Evolutionary conservation across 2,329 filamentous ascomycete genomes (phyloP).

Genomic region (Rutstroemia sp.): DNA sequence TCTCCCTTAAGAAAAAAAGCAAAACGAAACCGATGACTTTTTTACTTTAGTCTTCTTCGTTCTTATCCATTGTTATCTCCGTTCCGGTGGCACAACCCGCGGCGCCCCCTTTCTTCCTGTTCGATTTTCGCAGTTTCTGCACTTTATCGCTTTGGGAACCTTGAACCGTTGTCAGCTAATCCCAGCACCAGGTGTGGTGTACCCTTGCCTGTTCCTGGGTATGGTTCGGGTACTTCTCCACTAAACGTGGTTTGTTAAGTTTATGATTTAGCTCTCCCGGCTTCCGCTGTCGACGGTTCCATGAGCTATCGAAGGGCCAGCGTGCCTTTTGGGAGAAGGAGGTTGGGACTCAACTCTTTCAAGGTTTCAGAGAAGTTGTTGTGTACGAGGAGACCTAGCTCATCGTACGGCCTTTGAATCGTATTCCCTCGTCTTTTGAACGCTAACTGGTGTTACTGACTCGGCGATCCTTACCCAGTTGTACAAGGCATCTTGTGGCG

Average conservation of each 20-base stretch:
- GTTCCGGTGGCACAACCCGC: conserved; percentile 1
- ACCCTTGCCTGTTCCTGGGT: conserved; percentile 8
- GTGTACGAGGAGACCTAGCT: not conserved
- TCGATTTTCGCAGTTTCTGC: conserved; percentile 5
- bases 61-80: not conserved
- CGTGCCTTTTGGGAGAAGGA: conserved; percentile 8
- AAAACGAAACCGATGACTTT: not conserved
- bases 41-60: not conserved
- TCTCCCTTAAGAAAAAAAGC: not conserved
- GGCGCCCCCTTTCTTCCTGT: conserved; percentile 4
- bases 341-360: not conserved
- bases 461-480: too few relatives aligned
- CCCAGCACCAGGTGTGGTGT: not conserved
- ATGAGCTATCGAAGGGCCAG: conserved; percentile 10
- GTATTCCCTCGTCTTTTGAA: not conserved
- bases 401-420: not conserved
- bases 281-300: conserved; percentile 14
- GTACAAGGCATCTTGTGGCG: too few relatives aligned
- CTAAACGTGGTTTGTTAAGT: conserved; percentile 7
- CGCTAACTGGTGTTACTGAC: too few relatives aligned
- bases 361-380: not conserved
- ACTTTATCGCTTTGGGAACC: not conserved
- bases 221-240: conserved; percentile 19
- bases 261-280: conserved; percentile 12
- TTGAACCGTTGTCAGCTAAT: conserved; percentile 4